Percentiles rank a stretch among this genome's conserved stretches.
These are phyloP conservation scores for Kuraishia hungarica DNA, from an alignment of 805 yeast genomes.

Conservation along the genomic window DNA sequence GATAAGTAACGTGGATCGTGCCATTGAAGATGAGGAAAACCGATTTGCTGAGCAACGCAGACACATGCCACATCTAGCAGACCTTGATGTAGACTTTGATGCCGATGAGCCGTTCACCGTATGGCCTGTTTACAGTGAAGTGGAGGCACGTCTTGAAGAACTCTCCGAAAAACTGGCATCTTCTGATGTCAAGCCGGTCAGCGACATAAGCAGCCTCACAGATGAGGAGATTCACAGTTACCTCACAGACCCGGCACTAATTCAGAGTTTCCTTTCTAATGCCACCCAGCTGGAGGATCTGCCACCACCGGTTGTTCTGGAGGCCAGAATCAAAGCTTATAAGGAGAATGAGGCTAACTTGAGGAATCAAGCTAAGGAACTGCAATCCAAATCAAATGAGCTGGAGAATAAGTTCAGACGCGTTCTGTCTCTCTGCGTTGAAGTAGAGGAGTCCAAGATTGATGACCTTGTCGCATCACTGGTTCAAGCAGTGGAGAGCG, in stretches of 20 bases:
- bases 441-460: conserved; percentile 35
- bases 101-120: conserved; percentile 91
- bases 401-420: conserved; percentile 74
- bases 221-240: neutral
- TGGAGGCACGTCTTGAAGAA: conserved; percentile 31
- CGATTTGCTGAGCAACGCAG: conserved; percentile 35
- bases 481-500: conserved; percentile 85
- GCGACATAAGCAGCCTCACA: neutral
- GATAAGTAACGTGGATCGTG: conserved; percentile 49
- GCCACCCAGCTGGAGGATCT: conserved; percentile 21
- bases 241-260: conserved; percentile 18
- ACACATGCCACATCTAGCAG: conserved; percentile 22
- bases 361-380: conserved; percentile 38
- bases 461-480: conserved; percentile 77
- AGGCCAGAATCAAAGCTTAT: conserved; percentile 80
- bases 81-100: conserved; percentile 53
- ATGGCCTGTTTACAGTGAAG: conserved; percentile 45
- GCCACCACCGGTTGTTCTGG: conserved; percentile 44
- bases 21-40: conserved; percentile 54
- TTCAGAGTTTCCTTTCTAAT: conserved; percentile 17
- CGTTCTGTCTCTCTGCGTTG: conserved; percentile 84
- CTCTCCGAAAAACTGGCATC: conserved; percentile 3
- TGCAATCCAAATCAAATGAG: conserved; percentile 45
- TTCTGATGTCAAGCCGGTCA: neutral
- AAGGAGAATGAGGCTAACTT: conserved; percentile 56